phyloP scores from a whole-genome alignment of 306 rosid genomes.

The Castanospermum australe region DNA sequence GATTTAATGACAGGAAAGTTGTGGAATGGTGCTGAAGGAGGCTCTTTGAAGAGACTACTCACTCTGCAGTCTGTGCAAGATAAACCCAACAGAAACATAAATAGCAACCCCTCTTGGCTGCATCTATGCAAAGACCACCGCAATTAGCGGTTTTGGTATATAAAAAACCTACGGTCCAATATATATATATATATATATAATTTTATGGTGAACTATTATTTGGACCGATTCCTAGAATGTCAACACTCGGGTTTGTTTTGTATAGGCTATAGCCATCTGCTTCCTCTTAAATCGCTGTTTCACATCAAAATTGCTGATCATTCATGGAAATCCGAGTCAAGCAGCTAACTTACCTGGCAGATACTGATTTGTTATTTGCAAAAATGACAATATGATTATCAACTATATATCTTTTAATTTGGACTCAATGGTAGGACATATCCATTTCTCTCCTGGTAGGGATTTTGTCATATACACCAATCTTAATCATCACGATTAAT shows the following conservation, averaged over 20 bases:
- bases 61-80: background rate
- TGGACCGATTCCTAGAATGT: conserved; percentile 36
- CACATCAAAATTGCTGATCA: conserved; percentile 17
- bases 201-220: conserved; percentile 31
- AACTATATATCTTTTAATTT: background rate
- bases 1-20: background rate
- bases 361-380: background rate
- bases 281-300: background rate
- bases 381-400: background rate
- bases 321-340: background rate
- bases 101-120: background rate
- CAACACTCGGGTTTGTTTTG: background rate
- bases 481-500: background rate
- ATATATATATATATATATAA: background rate
- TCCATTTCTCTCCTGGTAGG: background rate
- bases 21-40: background rate
- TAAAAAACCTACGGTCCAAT: background rate
- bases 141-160: conserved; percentile 14
- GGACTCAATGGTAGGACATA: background rate
- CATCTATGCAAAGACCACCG: background rate
- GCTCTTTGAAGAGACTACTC: background rate
- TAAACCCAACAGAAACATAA: background rate
- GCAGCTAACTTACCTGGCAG: background rate
- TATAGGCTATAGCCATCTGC: background rate
- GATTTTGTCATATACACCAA: background rate